phyloP scores from a whole-genome alignment of 192 early-diverging fungal species.

The Coemansia sp. region DNA sequence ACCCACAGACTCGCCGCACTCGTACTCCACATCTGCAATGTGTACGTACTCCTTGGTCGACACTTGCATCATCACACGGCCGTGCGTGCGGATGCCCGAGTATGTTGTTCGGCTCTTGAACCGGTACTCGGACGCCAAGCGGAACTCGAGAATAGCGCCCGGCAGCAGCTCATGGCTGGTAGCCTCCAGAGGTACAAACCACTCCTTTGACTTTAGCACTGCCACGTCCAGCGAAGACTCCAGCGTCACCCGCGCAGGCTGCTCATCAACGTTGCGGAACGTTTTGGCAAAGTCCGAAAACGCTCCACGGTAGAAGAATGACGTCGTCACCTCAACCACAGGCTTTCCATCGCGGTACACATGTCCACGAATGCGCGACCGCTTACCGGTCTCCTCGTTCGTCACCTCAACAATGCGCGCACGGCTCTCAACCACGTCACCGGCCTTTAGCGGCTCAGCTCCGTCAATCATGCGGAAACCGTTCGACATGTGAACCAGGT shows the following conservation, averaged over 20 bases:
- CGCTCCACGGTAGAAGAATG: constrained; percentile 84
- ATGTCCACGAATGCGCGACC: constrained; percentile 73
- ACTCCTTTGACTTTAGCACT: constrained; percentile 78
- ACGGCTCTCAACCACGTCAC: constrained; percentile 61
- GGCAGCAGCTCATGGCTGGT: not conserved
- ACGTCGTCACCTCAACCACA: constrained; percentile 73
- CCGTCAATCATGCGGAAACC: constrained; percentile 72
- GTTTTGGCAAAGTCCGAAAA: constrained; percentile 74
- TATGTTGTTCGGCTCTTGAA: constrained; percentile 61
- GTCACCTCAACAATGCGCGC: constrained; percentile 76
- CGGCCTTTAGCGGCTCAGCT: constrained; percentile 62
- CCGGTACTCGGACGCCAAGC: constrained; percentile 66
- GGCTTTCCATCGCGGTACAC: constrained; percentile 61
- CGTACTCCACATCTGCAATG: constrained; percentile 79
- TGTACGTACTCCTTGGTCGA: constrained; percentile 71
- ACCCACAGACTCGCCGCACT: constrained; percentile 71
- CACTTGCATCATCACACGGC: constrained; percentile 59
- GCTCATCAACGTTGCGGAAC: constrained; percentile 76
- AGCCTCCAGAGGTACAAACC: constrained; percentile 56
- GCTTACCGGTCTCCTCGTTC: constrained; percentile 81
- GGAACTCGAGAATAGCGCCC: constrained; percentile 70
- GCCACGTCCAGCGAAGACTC: constrained; percentile 68
- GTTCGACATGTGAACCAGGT: constrained; percentile 88
- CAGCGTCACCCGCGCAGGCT: constrained; percentile 68
- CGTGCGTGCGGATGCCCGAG: constrained; percentile 55